Evolutionary conservation across 2,329 filamentous ascomycete species (phyloP).

Genomic region (Aspergillus neoniger): DNA sequence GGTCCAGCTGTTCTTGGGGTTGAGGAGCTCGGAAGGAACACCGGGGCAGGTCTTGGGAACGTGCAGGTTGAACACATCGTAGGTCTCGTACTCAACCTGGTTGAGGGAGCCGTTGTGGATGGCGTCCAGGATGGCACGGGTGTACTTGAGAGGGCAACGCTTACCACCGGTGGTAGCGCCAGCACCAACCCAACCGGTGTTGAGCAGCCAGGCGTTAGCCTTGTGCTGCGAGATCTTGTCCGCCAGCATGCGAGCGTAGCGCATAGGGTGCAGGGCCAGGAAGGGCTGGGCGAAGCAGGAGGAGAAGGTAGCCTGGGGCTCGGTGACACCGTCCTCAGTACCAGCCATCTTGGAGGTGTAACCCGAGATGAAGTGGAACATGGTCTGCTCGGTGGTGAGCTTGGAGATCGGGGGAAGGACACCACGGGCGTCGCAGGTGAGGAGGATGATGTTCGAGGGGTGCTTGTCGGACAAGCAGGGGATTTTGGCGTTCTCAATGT

Average conservation of each 20-base stretch:
- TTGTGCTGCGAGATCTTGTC: constrained; percentile 97
- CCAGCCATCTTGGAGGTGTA: constrained; percentile 99
- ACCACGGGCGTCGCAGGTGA: constrained; percentile 96
- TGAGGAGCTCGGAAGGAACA: constrained; percentile 88
- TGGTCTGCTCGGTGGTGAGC: constrained; percentile 89
- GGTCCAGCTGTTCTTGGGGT: constrained; percentile 92
- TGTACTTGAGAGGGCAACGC: constrained; percentile 98
- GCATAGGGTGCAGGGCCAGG: constrained; percentile 98
- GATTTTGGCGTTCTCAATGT: constrained; percentile 98
- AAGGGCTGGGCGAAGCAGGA: constrained; percentile 99
- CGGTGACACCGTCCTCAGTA: constrained; percentile 93
- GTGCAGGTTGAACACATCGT: constrained; percentile 93
- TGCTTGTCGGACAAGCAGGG: constrained; percentile 85
- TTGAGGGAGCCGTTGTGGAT: constrained; percentile 97
- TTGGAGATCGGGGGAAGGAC: constrained; percentile 98
- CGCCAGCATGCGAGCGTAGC: constrained; percentile 96
- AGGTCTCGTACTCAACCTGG: constrained; percentile 89
- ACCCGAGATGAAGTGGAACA: constrained; percentile 99
- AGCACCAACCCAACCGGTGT: constrained; percentile 96
- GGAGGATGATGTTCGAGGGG: constrained; percentile 95
- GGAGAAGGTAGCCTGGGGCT: constrained; percentile 98
- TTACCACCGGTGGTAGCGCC: constrained; percentile 89
- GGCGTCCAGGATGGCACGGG: constrained; percentile 93
- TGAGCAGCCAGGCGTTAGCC: constrained; percentile 96
- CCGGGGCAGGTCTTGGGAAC: constrained; percentile 90